Conservation (phyloP, 1,284 basidiomycete species). For the Abortiporus biennis region DNA sequence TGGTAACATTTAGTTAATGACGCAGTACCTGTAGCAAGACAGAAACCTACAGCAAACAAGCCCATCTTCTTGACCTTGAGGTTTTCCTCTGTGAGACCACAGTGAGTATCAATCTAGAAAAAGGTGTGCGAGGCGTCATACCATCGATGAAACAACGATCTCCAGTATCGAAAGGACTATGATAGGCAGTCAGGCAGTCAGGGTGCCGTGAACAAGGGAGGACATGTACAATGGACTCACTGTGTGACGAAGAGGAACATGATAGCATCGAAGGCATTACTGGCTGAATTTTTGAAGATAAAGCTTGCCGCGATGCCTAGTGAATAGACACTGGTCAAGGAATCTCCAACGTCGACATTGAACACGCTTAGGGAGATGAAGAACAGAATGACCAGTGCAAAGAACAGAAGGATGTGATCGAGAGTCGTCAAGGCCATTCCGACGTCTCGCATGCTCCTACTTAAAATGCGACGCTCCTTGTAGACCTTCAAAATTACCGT, state of each 20-base stretch:
- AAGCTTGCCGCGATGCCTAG: constrained; percentile 67
- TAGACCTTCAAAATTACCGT: constrained; percentile 65
- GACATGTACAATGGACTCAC: constrained; percentile 31
- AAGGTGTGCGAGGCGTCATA: constrained; percentile 20
- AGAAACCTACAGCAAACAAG: constrained; percentile 50
- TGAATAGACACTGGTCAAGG: constrained; percentile 64
- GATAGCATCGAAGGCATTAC: constrained; percentile 67
- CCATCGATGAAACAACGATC: constrained; percentile 69
- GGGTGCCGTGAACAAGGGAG: constrained; percentile 3
- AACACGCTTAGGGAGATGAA: constrained; percentile 72
- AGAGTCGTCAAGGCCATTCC: constrained; percentile 57
- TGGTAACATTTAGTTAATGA: constrained; percentile 20
- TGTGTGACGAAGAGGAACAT: constrained; percentile 79
- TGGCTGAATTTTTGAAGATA: constrained; percentile 68
- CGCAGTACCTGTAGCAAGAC: constrained; percentile 3
- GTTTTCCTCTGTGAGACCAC: constrained; percentile 43
- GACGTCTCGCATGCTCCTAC: constrained; percentile 69
- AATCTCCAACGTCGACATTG: constrained; percentile 52
- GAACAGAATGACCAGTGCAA: constrained; percentile 59
- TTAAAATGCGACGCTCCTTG: constrained; percentile 67
- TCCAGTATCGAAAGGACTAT: constrained; percentile 71
- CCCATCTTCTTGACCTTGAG: constrained; percentile 74
- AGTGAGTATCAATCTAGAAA: not conserved
- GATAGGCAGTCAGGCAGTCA: constrained; percentile 14
- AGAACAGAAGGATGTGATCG: constrained; percentile 53